Evolutionary conservation across 768 basidiomycete genomes (phyloP).

Genomic region (Suillus decipiens): DNA sequence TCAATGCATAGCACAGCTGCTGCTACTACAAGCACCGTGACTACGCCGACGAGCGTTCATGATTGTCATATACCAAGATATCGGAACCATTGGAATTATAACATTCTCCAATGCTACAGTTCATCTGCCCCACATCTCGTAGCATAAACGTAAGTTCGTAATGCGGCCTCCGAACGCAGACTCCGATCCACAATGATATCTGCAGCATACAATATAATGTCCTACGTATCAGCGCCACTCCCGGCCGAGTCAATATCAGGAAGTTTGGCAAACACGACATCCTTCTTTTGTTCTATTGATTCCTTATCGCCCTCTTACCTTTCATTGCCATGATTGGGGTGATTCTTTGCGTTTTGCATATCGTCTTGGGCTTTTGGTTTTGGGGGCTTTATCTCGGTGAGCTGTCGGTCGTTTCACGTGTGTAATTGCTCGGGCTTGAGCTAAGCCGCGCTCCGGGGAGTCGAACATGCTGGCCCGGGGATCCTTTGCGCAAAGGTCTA

Average conservation of each 20-base stretch:
- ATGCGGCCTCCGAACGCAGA: neutral
- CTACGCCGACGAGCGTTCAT: neutral
- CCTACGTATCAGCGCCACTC: neutral
- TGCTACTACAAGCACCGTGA: neutral
- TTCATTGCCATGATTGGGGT: neutral
- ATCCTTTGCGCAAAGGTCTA: neutral
- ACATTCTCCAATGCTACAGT: too few relatives aligned
- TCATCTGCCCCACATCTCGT: constrained; percentile 2
- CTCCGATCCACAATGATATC: neutral
- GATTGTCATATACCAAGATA: neutral
- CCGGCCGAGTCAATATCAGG: neutral
- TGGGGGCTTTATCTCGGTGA: neutral
- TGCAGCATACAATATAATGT: neutral
- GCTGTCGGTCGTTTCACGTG: neutral
- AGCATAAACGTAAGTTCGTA: neutral
- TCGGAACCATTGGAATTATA: neutral
- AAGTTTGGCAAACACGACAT: neutral
- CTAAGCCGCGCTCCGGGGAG: neutral
- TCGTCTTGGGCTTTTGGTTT: neutral
- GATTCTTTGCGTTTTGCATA: neutral
- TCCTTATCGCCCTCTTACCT: constrained; percentile 8
- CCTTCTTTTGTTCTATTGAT: neutral
- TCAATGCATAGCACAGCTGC: neutral
- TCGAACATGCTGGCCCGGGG: neutral
- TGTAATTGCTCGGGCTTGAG: too few relatives aligned